These are phyloP conservation scores for Neurospora africana DNA, from an alignment of 495 filamentous ascomycete species.

Conservation along the genomic window DNA sequence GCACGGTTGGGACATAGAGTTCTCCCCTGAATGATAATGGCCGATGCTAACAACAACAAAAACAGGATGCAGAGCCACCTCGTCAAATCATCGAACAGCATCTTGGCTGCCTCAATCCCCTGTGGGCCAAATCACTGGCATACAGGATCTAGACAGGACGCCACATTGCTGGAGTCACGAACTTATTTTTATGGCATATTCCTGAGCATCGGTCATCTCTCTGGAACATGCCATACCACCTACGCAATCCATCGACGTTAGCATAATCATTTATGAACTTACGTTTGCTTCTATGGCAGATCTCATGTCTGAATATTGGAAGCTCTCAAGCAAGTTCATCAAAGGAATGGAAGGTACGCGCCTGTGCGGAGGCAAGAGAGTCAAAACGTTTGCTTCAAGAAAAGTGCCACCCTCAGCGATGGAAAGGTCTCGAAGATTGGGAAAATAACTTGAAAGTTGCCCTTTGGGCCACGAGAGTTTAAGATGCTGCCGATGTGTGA, in stretches of 20 bases:
- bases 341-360: neutral
- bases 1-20: neutral
- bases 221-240: neutral
- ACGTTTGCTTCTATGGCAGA: neutral
- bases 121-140: neutral
- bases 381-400: neutral
- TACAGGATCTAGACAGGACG: neutral
- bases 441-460: too few relatives aligned
- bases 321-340: neutral
- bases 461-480: neutral
- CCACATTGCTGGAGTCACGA: neutral
- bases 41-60: neutral
- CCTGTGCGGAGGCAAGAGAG: neutral
- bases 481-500: neutral
- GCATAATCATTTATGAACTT: neutral
- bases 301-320: neutral
- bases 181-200: neutral
- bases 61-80: neutral
- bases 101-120: neutral
- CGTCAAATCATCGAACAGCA: neutral
- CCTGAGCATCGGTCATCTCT: neutral
- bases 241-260: neutral
- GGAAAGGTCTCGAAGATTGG: neutral
- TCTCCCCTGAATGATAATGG: neutral
- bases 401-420: neutral